Base-by-base conservation (phyloP, 257 asterid species). In the Lithospermum erythrorhizon region DNA sequence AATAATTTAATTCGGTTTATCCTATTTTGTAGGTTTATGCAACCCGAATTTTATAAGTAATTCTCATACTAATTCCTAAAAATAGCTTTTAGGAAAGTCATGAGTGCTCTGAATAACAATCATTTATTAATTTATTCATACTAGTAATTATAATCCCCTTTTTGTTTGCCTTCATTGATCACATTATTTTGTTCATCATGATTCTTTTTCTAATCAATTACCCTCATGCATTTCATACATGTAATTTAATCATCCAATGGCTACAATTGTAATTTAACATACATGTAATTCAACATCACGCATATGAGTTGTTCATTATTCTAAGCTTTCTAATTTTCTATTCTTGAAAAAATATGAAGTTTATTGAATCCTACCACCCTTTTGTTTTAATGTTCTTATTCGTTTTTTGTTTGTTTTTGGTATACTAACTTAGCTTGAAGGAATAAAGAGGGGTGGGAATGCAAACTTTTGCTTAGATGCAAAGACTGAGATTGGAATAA, bases 381-480 rank as follows among this genome's bases (percentile, higher is more conserved):
- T 49, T 5, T 27, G 32, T 27, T 37, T 45, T 57, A 8, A 21
- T 19, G 59, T 59, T 32, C 30, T 35, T 21, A 11, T 20, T 4
- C 22, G 27, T 7, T 54, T 61, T 54, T 21, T 53, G 17, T 57
- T 16, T 49, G 29, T 37, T 48, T 48, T 24, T 27, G 61, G 35
- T 66, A 55, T 25, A 66, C 19, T 62, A 81, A 41, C 53, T 25
- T 78, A 91, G 98, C 79, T 91, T 65, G 96, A 78, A 67, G 96
- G 95, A 67, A 86, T 88, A 76, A 88, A 89, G 87, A 82, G 82
- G 55, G 81, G 78, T 57, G 95, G 87, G 55, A 83, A 86, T 68
- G 84, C 86, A 78, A 87, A 79, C 70, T 84, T 87, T 73, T 75
- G 63, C 73, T 71, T 81, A 67, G 81, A 79, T 72, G 76, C 60